These are phyloP conservation scores for Chlamydomonas schloesseri DNA, from an alignment of 139 green algal species.

Conservation along the genomic window DNA sequence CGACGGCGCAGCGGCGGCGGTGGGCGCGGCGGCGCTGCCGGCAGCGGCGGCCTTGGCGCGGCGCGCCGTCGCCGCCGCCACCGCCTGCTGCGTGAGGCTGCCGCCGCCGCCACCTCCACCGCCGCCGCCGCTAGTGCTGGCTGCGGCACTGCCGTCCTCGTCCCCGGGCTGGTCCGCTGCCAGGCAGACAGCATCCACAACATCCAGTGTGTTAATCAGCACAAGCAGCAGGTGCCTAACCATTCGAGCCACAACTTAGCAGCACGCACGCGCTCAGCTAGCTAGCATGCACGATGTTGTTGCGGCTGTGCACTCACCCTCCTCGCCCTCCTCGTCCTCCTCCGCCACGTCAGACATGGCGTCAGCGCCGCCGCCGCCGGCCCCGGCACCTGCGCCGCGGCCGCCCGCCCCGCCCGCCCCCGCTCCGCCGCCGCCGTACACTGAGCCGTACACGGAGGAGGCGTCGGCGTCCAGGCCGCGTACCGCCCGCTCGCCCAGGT, in stretches of 20 bases:
- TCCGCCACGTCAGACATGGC: neutral
- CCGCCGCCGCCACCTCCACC: neutral
- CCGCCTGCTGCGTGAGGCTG: neutral
- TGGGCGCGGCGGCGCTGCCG: neutral
- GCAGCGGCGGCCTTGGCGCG: no score
- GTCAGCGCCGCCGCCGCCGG: neutral
- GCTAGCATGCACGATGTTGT: no score
- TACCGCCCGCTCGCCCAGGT: slow-evolving; percentile 86
- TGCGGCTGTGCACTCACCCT: slow-evolving; percentile 7
- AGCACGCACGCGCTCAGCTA: no score
- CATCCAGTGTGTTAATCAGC: no score
- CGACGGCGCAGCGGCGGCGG: neutral
- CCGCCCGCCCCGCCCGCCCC: neutral
- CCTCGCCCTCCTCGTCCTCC: slow-evolving; percentile 14
- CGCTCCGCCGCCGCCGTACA: neutral
- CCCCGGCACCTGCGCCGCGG: slow-evolving; percentile 33
- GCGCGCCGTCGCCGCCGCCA: neutral
- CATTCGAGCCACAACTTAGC: no score
- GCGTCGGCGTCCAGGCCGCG: slow-evolving; percentile 32
- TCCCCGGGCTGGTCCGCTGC: slow-evolving; percentile 28
- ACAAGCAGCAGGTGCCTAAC: no score
- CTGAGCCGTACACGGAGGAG: neutral
- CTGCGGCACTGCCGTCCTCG: neutral
- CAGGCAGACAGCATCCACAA: no score
- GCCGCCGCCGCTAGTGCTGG: neutral